phyloP scores from a whole-genome alignment of 352 stramenopile species.

The Pseudoperonospora humuli region DNA sequence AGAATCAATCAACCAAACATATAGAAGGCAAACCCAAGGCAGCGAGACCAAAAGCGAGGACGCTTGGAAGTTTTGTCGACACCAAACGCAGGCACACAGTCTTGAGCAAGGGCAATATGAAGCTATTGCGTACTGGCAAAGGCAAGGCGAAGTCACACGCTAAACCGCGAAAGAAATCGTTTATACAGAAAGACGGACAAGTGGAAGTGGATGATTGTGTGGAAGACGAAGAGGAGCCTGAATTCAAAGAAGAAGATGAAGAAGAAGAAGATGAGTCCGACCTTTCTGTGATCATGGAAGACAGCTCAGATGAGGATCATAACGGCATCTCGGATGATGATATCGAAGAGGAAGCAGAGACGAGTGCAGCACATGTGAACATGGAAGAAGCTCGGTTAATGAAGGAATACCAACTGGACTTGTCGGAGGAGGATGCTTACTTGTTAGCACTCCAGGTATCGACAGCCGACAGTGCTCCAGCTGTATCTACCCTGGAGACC shows the following conservation, averaged over 20 bases:
- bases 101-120: slow-evolving; percentile 32
- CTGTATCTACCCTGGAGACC: neutral
- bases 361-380: slow-evolving; percentile 13
- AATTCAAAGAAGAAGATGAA: slow-evolving; percentile 42
- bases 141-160: slow-evolving; percentile 2
- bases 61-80: slow-evolving; percentile 36
- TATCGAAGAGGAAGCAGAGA: slow-evolving; percentile 22
- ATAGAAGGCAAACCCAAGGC: slow-evolving; percentile 1
- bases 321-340: slow-evolving; percentile 33
- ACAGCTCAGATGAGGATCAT: slow-evolving; percentile 60
- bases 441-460: slow-evolving; percentile 62
- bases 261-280: slow-evolving; percentile 46
- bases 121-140: slow-evolving; percentile 12
- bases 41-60: slow-evolving; percentile 16
- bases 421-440: slow-evolving; percentile 68
- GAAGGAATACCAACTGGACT: slow-evolving; percentile 58
- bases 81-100: slow-evolving; percentile 28
- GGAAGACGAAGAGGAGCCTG: slow-evolving; percentile 37
- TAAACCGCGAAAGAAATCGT: slow-evolving; percentile 17
- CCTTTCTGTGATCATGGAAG: slow-evolving; percentile 36
- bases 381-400: slow-evolving; percentile 37
- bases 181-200: slow-evolving; percentile 25
- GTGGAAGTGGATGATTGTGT: slow-evolving; percentile 22
- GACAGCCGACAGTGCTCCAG: slow-evolving; percentile 11
- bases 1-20: slow-evolving; percentile 14